Evolutionary conservation across 2,329 filamentous ascomycete species (phyloP).

Genomic region (Xylariaceae sp.): DNA sequence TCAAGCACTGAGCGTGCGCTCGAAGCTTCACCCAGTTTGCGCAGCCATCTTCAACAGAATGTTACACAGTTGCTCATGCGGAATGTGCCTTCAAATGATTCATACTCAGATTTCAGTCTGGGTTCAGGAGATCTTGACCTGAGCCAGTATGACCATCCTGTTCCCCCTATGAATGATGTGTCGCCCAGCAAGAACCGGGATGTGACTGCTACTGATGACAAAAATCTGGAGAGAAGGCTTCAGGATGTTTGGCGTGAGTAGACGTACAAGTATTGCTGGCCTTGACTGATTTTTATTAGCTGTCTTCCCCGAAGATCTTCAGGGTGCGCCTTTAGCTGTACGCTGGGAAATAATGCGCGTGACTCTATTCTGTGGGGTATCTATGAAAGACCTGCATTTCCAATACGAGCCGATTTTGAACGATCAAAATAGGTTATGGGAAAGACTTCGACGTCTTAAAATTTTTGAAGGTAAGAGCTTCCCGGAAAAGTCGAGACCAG

Average conservation of each 20-base stretch:
- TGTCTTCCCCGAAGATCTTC: slow-evolving; percentile 48
- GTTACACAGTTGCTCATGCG: slow-evolving; percentile 5
- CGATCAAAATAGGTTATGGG: slow-evolving; percentile 54
- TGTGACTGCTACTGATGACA: background rate
- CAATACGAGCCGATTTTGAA: slow-evolving; percentile 50
- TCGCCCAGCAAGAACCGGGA: background rate
- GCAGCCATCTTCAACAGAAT: slow-evolving; percentile 21
- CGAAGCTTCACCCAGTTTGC: slow-evolving; percentile 28
- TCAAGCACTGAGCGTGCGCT: slow-evolving; percentile 38
- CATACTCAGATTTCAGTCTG: slow-evolving; percentile 22
- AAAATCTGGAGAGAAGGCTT: slow-evolving; percentile 34
- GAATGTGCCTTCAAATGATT: slow-evolving; percentile 7
- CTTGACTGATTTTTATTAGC: slow-evolving; percentile 31
- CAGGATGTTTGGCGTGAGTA: slow-evolving; percentile 41
- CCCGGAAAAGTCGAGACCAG: slow-evolving; percentile 52
- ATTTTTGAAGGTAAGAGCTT: slow-evolving; percentile 53
- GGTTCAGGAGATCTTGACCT: slow-evolving; percentile 10
- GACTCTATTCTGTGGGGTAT: slow-evolving; percentile 53
- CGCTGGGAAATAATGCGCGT: slow-evolving; percentile 61
- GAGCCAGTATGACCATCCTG: background rate
- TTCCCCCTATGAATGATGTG: background rate
- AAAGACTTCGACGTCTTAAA: slow-evolving; percentile 47
- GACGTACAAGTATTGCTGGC: background rate
- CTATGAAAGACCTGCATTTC: slow-evolving; percentile 46
- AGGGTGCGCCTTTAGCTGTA: slow-evolving; percentile 55